These are phyloP conservation scores for Xylaria bambusicola DNA, from an alignment of 495 filamentous ascomycete genomes.

Conservation along the genomic window DNA sequence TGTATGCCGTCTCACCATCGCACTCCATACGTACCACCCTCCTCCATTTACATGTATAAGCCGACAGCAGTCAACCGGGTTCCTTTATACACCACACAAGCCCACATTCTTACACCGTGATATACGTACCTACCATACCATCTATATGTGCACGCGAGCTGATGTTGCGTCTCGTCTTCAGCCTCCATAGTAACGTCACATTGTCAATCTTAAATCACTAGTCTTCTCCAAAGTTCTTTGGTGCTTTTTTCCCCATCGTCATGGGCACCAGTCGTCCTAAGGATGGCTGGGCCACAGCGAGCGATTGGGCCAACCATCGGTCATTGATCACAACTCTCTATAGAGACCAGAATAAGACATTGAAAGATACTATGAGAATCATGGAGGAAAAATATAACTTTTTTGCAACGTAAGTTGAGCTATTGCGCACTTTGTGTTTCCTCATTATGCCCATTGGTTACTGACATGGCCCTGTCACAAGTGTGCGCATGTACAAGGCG, in stretches of 20 bases:
- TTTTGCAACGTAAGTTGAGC: constrained; percentile 39
- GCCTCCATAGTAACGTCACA: neutral
- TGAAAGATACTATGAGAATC: constrained; percentile 43
- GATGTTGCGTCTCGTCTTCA: neutral
- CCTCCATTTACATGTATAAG: no score
- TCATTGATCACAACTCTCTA: constrained; percentile 34
- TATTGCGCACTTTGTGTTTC: neutral
- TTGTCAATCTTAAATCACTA: neutral
- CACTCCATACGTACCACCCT: constrained; percentile 14
- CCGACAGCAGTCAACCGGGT: neutral
- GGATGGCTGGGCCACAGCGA: constrained; percentile 31
- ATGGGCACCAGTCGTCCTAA: constrained; percentile 23
- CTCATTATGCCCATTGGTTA: neutral
- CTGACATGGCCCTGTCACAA: constrained; percentile 17
- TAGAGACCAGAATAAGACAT: constrained; percentile 40
- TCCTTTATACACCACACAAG: no score
- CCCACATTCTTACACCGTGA: no score
- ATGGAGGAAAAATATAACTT: constrained; percentile 43
- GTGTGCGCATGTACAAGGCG: constrained; percentile 47
- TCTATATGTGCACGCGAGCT: neutral
- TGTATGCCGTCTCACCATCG: constrained; percentile 2
- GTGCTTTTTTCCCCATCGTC: neutral
- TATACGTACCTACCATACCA: neutral
- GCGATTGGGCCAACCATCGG: constrained; percentile 29
- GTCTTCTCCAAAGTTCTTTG: neutral